Evolutionary conservation across 345 rosid species (phyloP).

Genomic region (Cardamine chenopodiifolia): DNA sequence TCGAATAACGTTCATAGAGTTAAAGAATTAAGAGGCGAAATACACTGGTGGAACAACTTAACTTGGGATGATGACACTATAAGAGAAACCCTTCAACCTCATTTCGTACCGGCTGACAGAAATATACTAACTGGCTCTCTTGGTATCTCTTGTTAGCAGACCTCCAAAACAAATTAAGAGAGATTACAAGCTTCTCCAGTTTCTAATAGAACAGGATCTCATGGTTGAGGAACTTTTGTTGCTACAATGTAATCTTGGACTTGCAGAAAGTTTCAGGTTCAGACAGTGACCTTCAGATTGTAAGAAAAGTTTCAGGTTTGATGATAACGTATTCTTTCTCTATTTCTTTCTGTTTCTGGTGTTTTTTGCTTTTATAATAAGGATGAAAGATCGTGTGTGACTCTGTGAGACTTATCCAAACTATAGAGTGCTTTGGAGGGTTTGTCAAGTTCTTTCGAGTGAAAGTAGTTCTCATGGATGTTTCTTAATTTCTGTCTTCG

Average conservation of each 20-base stretch:
- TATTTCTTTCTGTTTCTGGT: too few relatives aligned
- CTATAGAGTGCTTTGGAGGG: too few relatives aligned
- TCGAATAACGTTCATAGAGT: constrained; percentile 14
- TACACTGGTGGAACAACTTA: constrained; percentile 46
- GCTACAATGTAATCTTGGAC: constrained; percentile 54
- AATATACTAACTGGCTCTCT: neutral
- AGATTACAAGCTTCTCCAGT: neutral
- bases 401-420: too few relatives aligned
- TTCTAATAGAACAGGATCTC: neutral
- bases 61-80: constrained; percentile 30
- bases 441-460: too few relatives aligned
- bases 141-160: neutral
- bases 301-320: too few relatives aligned
- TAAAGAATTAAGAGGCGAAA: constrained; percentile 44
- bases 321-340: too few relatives aligned
- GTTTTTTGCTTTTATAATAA: too few relatives aligned
- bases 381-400: too few relatives aligned
- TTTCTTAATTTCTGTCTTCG: too few relatives aligned
- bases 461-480: too few relatives aligned
- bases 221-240: neutral
- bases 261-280: constrained; percentile 36
- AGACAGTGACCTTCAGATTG: neutral
- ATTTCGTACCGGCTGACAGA: constrained; percentile 11
- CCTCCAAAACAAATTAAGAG: neutral
- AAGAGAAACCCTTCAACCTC: constrained; percentile 33